These are phyloP conservation scores for Pseudohyphozyma bogoriensis DNA, from an alignment of 768 basidiomycete species.

Conservation along the genomic window DNA sequence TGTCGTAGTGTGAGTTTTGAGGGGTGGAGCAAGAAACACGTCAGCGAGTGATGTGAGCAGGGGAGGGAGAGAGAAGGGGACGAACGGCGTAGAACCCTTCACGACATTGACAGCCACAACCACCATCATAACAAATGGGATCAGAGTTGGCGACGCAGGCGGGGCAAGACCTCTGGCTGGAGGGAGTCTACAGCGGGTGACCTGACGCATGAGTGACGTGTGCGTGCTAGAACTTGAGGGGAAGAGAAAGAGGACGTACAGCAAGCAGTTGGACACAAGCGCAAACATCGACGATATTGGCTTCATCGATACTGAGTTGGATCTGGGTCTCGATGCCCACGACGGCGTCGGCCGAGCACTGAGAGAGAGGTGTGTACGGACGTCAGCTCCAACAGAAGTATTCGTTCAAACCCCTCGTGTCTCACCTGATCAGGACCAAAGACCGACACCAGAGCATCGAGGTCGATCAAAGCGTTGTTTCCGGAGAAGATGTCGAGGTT, in stretches of 20 bases:
- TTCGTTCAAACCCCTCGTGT: not conserved
- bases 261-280: slow-evolving; percentile 11
- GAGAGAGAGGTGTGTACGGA: not conserved
- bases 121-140: slow-evolving; percentile 6
- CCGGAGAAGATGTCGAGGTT: slow-evolving; percentile 4
- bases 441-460: slow-evolving; percentile 8
- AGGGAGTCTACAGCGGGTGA: not conserved
- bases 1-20: not conserved
- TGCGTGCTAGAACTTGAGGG: too few relatives aligned
- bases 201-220: not conserved
- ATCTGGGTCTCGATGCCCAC: slow-evolving; percentile 10
- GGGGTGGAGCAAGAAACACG: not conserved
- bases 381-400: too few relatives aligned
- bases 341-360: slow-evolving; percentile 17
- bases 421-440: not conserved
- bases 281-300: slow-evolving; percentile 6
- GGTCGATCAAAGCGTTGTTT: slow-evolving; percentile 5
- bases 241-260: not conserved
- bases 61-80: not conserved
- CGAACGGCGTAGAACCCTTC: not conserved
- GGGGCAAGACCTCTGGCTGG: not conserved
- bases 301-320: too few relatives aligned
- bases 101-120: slow-evolving; percentile 10
- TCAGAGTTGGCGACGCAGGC: slow-evolving; percentile 2
- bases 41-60: too few relatives aligned